Percentiles rank a stretch among this genome's conserved stretches.
phyloP scores from a whole-genome alignment of 2,329 filamentous ascomycete genomes.

The Aspergillus nomiae region DNA sequence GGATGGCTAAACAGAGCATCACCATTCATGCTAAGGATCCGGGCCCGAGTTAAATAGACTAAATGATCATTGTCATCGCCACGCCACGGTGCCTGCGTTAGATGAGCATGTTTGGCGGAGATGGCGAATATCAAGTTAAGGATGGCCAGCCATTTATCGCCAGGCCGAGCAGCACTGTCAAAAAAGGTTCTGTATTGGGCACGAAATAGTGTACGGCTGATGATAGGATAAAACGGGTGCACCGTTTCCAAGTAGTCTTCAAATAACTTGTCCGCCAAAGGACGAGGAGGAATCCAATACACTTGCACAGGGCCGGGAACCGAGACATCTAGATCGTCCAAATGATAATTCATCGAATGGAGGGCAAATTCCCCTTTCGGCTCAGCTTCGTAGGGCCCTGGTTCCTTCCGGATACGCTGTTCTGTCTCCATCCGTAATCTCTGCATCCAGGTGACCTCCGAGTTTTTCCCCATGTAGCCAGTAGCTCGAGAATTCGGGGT shows the following conservation, averaged over 20 bases:
- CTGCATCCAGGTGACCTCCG: slow-evolving; percentile 50
- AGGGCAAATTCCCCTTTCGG: slow-evolving; percentile 36
- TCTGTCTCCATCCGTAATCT: slow-evolving; percentile 42
- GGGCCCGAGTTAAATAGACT: slow-evolving; percentile 46
- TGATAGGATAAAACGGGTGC: slow-evolving; percentile 48
- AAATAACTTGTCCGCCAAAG: slow-evolving; percentile 44
- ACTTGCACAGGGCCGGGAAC: slow-evolving; percentile 43
- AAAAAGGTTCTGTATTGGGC: slow-evolving; percentile 45
- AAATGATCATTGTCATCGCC: slow-evolving; percentile 47
- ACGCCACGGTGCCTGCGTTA: slow-evolving; percentile 45
- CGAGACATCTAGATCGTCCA: slow-evolving; percentile 48
- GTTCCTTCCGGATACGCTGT: slow-evolving; percentile 31
- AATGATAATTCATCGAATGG: slow-evolving; percentile 42
- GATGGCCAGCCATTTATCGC: slow-evolving; percentile 47
- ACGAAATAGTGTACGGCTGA: slow-evolving; percentile 43
- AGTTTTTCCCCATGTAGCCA: slow-evolving; percentile 50
- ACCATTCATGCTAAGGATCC: slow-evolving; percentile 45
- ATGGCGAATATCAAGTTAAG: slow-evolving; percentile 52
- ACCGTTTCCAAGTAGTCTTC: slow-evolving; percentile 45
- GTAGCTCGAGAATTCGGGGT: slow-evolving; percentile 39
- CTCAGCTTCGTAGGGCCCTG: slow-evolving; percentile 31
- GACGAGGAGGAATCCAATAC: slow-evolving; percentile 44
- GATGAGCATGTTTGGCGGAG: slow-evolving; percentile 44
- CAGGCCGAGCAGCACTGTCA: slow-evolving; percentile 35
- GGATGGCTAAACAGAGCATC: slow-evolving; percentile 47